Evolutionary conservation across 768 basidiomycete genomes (phyloP), one percentile per base, ranked within the genome.

Genomic region (Russula griseocarnosa): DNA sequence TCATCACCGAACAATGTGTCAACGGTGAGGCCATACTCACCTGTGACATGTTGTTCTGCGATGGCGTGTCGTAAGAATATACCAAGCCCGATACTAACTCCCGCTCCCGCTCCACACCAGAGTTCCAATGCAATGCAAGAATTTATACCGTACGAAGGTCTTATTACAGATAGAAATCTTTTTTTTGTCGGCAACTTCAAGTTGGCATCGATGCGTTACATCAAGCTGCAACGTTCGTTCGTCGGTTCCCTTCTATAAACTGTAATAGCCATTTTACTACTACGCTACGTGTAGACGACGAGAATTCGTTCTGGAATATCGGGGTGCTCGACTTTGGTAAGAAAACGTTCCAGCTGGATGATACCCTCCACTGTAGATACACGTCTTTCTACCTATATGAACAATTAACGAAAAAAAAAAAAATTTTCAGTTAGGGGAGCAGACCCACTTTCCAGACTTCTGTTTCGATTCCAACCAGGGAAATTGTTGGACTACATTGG

Each of bases 401-500:
- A 55, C n/a, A 2, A 20, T 55, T 8, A 42, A 20, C 9, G 18
- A 26, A 10, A 24, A 20, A 11, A 13, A 11, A 26, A 14, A 18
- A 18, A 10, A 13, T 9, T 18, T 3, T 18, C 20, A 22, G 10
- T 16, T n/a, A 6, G 32, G 44, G 36, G 13, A 36, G 14, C 26
- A 55, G 77, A 38, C 62, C 71, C 62, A 88, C 90, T 79, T 87
- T 82, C 85, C 86, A 90, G 1, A 88, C 88, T 42, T 76, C 77
- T 0, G 85, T 83, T 70, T 85, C 86, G 67, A 83, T 85, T 5
- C 90, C 90, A 66, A 92, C 81, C 62, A 86, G 83, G 24, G 72
- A 72, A 46, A 91, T 74, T 4, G 78, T 81, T 10, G 81, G 69
- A 38, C 78, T 77, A 70, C 86, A 87, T 24, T 76, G 74, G 4